Evolutionary conservation across 202 grass and related monocot species (phyloP).

Genomic region (Saccharum hybrid): DNA sequence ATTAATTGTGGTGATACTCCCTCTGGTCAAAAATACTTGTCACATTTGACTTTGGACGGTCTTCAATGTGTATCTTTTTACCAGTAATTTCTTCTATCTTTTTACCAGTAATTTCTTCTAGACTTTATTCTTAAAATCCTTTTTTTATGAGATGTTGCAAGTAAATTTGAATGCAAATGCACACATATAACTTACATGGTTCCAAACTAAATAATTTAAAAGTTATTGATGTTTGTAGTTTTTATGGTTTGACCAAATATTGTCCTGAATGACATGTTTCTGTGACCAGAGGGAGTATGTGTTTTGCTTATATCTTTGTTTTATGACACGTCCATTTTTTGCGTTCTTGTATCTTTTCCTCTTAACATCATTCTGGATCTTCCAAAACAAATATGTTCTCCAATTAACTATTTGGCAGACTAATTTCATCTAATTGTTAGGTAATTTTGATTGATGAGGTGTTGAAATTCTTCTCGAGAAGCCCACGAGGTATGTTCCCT

Average conservation of each 20-base stretch:
- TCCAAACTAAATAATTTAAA: neutral
- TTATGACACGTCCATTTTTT: neutral
- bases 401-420: slow-evolving; percentile 17
- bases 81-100: too few species aligned
- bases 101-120: slow-evolving; percentile 7
- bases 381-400: slow-evolving; percentile 23
- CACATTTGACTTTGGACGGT: neutral
- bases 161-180: neutral
- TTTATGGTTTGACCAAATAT: neutral
- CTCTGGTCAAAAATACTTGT: neutral
- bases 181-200: neutral
- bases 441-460: slow-evolving; percentile 97
- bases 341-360: slow-evolving; percentile 25
- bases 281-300: neutral
- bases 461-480: slow-evolving; percentile 96
- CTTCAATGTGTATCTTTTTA: slow-evolving; percentile 3
- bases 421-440: slow-evolving; percentile 45
- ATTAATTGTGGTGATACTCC: slow-evolving; percentile 26
- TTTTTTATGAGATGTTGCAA: neutral
- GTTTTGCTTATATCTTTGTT: neutral
- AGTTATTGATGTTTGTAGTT: neutral
- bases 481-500: slow-evolving; percentile 63
- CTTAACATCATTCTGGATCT: neutral
- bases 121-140: neutral
- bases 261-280: neutral